Evolutionary conservation across 2,329 filamentous ascomycete genomes (phyloP), one percentile per base, ranked within the genome.

Genomic region (Thermothelomyces thermophilus): DNA sequence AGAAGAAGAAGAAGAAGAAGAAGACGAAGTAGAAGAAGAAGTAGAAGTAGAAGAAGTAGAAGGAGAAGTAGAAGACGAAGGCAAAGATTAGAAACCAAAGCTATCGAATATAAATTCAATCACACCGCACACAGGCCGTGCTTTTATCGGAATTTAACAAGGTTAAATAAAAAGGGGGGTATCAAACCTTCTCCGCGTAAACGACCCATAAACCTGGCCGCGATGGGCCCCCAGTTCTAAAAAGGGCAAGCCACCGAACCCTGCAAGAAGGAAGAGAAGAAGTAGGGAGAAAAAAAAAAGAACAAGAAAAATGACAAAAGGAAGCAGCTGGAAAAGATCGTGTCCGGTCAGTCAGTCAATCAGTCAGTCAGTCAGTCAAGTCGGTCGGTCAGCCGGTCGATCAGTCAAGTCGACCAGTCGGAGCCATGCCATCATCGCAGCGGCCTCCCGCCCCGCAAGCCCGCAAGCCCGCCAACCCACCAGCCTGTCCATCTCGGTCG

Each of bases 131-230:
- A 14, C 11, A 3, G 30, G 3, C 19, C 19, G 24, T 41, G 24
- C 26, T 28, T 20, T 26, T 30, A 26, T 1, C 22, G 26, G 20
- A 41, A 41, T 28, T 22, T 16, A 33, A 24, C 7, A 31, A 26
- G 24, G 9, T 10, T n/a, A 36, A 43, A 13, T n/a, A 41, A 33
- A 35, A 41, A 50, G 43, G 24, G 45, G 34, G 31, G 39, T 34
- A 30, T 46, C 31, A 42, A 43, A 26, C 30, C 30, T n/a, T 31
- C 16, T 39, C 36, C 20, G 30, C 36, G 20, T 19, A 39, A 13
- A 19, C 36, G 17, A 39, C 20, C 13, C 10, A 14, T 14, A 24
- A 39, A 17, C 19, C 17, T 17, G 16, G 20, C 5, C 17, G 13
- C 19, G 36, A 39, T 22, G 36, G 10, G 10, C 10, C 35, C 35